Conservation (phyloP, 1,139 yeast genomes). For the Candida freyschussii region DNA sequence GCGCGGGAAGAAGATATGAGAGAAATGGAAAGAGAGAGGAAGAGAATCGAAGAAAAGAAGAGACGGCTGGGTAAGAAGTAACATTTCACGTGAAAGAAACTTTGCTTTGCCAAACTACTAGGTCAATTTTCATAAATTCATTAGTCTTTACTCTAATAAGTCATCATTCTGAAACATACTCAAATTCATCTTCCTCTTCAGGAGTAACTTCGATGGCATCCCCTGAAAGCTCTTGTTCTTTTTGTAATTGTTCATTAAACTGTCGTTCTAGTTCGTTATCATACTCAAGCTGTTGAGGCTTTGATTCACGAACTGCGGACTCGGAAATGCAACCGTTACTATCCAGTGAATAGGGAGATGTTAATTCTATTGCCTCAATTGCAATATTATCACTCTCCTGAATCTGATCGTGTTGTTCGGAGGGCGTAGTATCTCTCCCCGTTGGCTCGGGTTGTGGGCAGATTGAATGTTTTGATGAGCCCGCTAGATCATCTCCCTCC, state of each 20-base stretch:
- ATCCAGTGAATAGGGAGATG: too few relatives aligned
- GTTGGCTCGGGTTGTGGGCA: too few relatives aligned
- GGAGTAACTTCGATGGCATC: conserved; percentile 9
- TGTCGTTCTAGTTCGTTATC: conserved; percentile 19
- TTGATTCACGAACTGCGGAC: neutral
- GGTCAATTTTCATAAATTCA: neutral
- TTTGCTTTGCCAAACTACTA: neutral
- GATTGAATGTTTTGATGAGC: too few relatives aligned
- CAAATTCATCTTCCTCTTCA: conserved; percentile 33
- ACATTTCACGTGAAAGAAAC: neutral
- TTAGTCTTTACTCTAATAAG: neutral
- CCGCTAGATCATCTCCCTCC: neutral
- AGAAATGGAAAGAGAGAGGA: conserved; percentile 56
- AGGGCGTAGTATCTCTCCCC: too few relatives aligned
- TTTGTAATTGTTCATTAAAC: conserved; percentile 13
- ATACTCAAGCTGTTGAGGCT: conserved; percentile 7
- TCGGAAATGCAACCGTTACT: too few relatives aligned
- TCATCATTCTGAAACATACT: conserved; percentile 32
- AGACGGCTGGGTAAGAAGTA: conserved; percentile 26
- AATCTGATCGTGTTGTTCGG: too few relatives aligned
- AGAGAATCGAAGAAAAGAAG: conserved; percentile 40
- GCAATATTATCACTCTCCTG: too few relatives aligned
- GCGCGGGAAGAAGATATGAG: conserved; percentile 64
- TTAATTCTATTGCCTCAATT: too few relatives aligned
- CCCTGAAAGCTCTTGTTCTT: conserved; percentile 3